These are phyloP conservation scores for Fusarium torulosum DNA, from an alignment of 2,329 filamentous ascomycete species.

Conservation along the genomic window DNA sequence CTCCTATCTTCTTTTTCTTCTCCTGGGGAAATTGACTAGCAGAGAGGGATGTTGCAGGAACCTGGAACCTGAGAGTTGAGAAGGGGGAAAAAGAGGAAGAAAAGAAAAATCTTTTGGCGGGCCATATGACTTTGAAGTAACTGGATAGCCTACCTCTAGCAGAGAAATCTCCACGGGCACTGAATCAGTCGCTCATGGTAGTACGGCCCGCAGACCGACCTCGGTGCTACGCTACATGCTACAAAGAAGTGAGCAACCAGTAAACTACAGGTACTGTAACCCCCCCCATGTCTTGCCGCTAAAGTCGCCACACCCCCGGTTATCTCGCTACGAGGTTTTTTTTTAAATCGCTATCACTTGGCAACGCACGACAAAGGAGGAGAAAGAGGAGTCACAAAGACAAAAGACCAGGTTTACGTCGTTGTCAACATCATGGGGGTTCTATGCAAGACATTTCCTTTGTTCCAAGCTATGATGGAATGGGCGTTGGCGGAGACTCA, in stretches of 20 bases:
- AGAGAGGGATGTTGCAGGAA: not conserved
- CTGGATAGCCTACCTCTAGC: not conserved
- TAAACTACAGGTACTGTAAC: not conserved
- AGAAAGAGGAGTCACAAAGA: not conserved
- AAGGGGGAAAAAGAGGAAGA: not conserved
- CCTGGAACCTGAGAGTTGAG: not conserved
- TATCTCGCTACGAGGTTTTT: not conserved
- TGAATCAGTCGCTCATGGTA: constrained; percentile 27
- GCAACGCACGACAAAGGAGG: not conserved
- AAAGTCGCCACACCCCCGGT: constrained; percentile 16
- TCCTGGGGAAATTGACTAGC: not conserved
- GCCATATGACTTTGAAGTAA: constrained; percentile 32
- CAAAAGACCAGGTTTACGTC: constrained; percentile 3
- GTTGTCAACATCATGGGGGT: not conserved
- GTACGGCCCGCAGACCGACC: constrained; percentile 28
- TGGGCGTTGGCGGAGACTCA: constrained; percentile 26
- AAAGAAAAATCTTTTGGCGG: constrained; percentile 27
- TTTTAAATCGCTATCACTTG: constrained; percentile 22
- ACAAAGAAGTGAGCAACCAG: not conserved
- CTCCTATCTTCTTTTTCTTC: not conserved
- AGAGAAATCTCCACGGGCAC: constrained; percentile 17
- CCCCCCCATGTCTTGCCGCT: constrained; percentile 14
- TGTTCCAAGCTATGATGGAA: constrained; percentile 12
- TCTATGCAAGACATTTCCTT: constrained; percentile 14
- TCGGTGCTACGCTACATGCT: constrained; percentile 17